Percentiles rank a stretch among this genome's conserved stretches.
phyloP scores from a whole-genome alignment of 805 yeast species.

The Metschnikowia henanensis region DNA sequence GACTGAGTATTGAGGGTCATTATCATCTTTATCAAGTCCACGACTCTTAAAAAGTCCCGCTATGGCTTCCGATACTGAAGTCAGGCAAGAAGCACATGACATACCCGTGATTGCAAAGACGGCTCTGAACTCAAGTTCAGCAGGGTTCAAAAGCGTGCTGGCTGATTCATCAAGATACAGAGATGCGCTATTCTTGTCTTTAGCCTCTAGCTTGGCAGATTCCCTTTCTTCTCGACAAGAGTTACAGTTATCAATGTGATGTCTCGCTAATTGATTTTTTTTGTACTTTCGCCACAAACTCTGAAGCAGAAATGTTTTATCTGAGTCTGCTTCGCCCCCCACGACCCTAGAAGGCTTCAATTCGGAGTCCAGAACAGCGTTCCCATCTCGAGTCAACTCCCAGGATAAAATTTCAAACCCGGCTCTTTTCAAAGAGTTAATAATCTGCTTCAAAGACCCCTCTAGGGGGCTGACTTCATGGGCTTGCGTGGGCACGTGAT shows the following conservation, averaged over 20 bases:
- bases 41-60: slow-evolving; percentile 19
- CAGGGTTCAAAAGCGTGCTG: slow-evolving; percentile 5
- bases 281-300: slow-evolving; percentile 19
- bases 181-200: not conserved
- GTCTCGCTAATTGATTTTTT: slow-evolving; percentile 19
- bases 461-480: slow-evolving; percentile 13
- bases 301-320: not conserved
- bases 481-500: slow-evolving; percentile 18
- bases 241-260: slow-evolving; percentile 43
- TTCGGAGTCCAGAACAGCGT: slow-evolving; percentile 9
- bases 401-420: slow-evolving; percentile 42
- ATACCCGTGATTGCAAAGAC: slow-evolving; percentile 51
- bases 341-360: slow-evolving; percentile 11
- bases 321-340: slow-evolving; percentile 1
- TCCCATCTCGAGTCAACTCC: slow-evolving; percentile 28
- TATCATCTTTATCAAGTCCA: slow-evolving; percentile 3
- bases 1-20: slow-evolving; percentile 43
- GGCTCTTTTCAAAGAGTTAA: slow-evolving; percentile 25
- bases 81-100: slow-evolving; percentile 42
- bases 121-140: slow-evolving; percentile 39
- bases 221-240: slow-evolving; percentile 31
- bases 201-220: not conserved
- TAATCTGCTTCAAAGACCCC: slow-evolving; percentile 23
- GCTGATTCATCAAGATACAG: not conserved
- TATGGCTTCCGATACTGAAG: slow-evolving; percentile 31